Evolutionary conservation across 345 rosid genomes (phyloP).

Genomic region (Moricandia arvensis): DNA sequence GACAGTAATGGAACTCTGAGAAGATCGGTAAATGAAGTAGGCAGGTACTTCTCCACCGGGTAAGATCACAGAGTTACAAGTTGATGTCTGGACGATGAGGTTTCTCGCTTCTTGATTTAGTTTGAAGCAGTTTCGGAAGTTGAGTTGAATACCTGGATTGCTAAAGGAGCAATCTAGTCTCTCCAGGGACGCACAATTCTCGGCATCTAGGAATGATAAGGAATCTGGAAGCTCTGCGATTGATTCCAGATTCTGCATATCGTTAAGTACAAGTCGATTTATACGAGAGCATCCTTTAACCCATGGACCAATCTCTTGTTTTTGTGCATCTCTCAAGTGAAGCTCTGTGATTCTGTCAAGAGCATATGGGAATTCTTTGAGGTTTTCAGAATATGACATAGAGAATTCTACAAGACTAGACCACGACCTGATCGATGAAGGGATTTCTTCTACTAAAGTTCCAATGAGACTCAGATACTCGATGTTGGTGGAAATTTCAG

Average conservation of each 20-base stretch:
- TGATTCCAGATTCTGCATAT: neutral
- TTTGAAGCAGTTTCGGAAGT: neutral
- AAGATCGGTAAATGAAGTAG: neutral
- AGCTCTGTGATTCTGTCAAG: neutral
- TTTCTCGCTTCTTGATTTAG: neutral
- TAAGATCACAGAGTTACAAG: neutral
- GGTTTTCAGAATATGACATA: too few relatives aligned
- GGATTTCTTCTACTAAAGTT: neutral
- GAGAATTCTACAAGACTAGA: neutral
- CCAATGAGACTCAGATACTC: rapidly evolving
- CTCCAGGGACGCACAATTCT: neutral
- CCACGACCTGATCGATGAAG: neutral
- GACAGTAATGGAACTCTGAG: neutral
- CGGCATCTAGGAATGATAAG: neutral
- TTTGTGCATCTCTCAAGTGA: neutral
- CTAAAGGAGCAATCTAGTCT: neutral
- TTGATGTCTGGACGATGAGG: neutral
- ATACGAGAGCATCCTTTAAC: neutral
- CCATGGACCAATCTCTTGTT: neutral
- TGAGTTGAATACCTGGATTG: neutral
- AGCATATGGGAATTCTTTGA: too few relatives aligned
- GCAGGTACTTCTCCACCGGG: neutral
- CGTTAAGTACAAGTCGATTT: neutral
- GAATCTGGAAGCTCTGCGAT: neutral
- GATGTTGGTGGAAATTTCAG: neutral